Conservation (phyloP, 2,329 filamentous ascomycete genomes). For the Botryosphaeria dothidea region DNA sequence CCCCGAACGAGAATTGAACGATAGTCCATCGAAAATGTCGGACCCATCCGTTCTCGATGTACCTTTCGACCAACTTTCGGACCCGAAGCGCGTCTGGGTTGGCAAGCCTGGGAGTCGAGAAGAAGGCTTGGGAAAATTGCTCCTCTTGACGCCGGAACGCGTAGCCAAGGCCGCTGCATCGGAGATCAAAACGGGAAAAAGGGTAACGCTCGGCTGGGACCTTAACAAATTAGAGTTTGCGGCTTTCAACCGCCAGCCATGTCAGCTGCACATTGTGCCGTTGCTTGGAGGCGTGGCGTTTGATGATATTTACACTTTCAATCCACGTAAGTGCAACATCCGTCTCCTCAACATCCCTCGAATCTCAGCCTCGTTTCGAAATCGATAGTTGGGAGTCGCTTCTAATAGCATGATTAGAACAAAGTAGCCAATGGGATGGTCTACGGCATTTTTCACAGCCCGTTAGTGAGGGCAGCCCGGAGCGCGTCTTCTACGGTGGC, state of each 20-base stretch:
- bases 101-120: constrained; percentile 47
- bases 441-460: constrained; percentile 39
- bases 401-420: constrained; percentile 22
- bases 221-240: constrained; percentile 52
- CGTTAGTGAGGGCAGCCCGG: constrained; percentile 14
- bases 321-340: constrained; percentile 22
- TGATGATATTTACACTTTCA: constrained; percentile 26
- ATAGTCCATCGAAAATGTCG: background rate
- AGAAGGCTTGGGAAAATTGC: constrained; percentile 58
- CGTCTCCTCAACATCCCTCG: background rate
- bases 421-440: constrained; percentile 38
- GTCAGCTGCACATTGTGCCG: constrained; percentile 53
- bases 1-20: background rate
- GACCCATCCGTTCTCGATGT: constrained; percentile 15
- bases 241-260: constrained; percentile 54
- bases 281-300: constrained; percentile 50
- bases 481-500: constrained; percentile 27
- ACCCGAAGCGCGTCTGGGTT: constrained; percentile 52
- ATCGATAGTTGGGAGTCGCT: background rate
- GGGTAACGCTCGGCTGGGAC: constrained; percentile 42
- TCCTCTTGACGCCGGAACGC: constrained; percentile 52
- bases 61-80: constrained; percentile 49
- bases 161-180: constrained; percentile 45
- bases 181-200: constrained; percentile 47
- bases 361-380: background rate